Percentiles rank a stretch among this genome's conserved stretches.
Evolutionary conservation across 371 early-diverging fungal species (phyloP).

Genomic region (Funneliformis caledonium): DNA sequence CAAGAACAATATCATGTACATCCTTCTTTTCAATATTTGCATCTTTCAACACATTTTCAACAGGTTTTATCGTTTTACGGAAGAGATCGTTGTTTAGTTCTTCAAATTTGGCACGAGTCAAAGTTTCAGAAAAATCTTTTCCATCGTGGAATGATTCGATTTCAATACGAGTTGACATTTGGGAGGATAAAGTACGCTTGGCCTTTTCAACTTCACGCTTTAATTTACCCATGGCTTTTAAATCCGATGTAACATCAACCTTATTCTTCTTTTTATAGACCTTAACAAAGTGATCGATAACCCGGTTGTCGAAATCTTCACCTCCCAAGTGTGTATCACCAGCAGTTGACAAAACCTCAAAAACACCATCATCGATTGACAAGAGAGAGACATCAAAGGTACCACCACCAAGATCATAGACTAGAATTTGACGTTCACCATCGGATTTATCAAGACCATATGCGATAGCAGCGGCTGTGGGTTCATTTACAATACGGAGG

Average conservation of each 20-base stretch:
- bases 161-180: constrained; percentile 82
- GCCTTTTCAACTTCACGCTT: constrained; percentile 90
- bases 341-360: constrained; percentile 84
- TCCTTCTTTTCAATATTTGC: constrained; percentile 91
- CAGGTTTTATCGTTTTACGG: constrained; percentile 92
- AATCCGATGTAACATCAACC: constrained; percentile 73
- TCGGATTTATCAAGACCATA: constrained; percentile 78
- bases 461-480: constrained; percentile 95
- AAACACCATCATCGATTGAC: constrained; percentile 86
- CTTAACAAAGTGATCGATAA: constrained; percentile 81
- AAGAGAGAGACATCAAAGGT: constrained; percentile 93
- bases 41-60: constrained; percentile 94
- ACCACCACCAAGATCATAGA: constrained; percentile 97
- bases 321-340: constrained; percentile 97
- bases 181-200: constrained; percentile 88
- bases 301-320: constrained; percentile 92
- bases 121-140: constrained; percentile 89
- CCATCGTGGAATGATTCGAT: constrained; percentile 94
- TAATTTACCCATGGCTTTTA: constrained; percentile 82
- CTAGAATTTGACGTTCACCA: constrained; percentile 77
- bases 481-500: constrained; percentile 90
- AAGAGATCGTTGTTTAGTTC: constrained; percentile 95
- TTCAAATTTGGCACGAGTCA: constrained; percentile 98
- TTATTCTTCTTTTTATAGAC: constrained; percentile 74
- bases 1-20: constrained; percentile 97